phyloP scores from a whole-genome alignment of 2,329 filamentous ascomycete genomes.

The Mariannaea sp. region DNA sequence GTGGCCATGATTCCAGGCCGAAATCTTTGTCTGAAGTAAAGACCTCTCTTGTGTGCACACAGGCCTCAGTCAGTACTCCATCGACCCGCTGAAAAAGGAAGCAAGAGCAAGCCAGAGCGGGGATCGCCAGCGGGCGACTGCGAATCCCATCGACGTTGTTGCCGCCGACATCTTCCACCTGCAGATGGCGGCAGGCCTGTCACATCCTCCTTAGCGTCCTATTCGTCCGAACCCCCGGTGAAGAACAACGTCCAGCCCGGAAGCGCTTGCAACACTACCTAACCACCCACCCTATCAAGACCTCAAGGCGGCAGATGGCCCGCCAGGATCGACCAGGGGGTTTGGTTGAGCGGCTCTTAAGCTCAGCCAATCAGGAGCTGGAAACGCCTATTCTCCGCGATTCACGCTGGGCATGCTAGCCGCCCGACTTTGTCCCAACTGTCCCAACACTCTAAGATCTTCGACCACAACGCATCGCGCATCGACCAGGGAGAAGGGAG shows the following conservation, averaged over 20 bases:
- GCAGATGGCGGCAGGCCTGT: constrained; percentile 47
- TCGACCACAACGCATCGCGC: constrained; percentile 24
- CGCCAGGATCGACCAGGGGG: constrained; percentile 20
- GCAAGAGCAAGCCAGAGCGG: no score
- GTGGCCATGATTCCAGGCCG: constrained; percentile 26
- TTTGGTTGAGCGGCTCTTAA: constrained; percentile 17
- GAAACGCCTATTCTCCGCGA: constrained; percentile 26
- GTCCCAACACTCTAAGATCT: constrained; percentile 18
- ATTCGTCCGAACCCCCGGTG: constrained; percentile 43
- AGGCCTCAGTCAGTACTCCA: no score
- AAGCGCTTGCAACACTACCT: constrained; percentile 29
- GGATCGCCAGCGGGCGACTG: constrained; percentile 16
- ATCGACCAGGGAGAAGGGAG: constrained; percentile 5
- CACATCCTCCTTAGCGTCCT: constrained; percentile 42
- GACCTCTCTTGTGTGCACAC: no score
- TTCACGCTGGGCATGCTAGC: constrained; percentile 25
- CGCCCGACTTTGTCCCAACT: no score
- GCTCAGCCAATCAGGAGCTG: constrained; percentile 28
- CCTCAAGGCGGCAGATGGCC: constrained; percentile 33
- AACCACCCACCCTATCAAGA: no score
- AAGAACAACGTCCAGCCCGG: constrained; percentile 14
- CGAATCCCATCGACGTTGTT: constrained; percentile 46
- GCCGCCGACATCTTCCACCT: constrained; percentile 47
- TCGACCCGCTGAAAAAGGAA: no score
- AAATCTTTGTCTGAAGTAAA: no score